Base-by-base conservation (phyloP, 495 filamentous ascomycete genomes). In the Penicillium herquei region DNA sequence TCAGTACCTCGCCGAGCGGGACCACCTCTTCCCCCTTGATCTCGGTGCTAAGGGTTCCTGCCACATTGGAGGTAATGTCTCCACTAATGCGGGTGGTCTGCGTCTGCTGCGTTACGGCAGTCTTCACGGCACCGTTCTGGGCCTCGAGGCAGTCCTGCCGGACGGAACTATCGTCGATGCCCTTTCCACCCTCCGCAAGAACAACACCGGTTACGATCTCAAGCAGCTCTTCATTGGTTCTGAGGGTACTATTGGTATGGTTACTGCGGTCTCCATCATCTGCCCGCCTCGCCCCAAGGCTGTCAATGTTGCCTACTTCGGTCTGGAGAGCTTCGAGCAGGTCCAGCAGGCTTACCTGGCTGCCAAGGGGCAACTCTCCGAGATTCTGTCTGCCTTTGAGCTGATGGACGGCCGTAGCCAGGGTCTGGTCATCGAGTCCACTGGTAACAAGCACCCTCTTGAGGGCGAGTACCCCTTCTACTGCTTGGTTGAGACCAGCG, bases 161-260 rank as follows among this genome's bases (percentile, higher is more conserved):
- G 89, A 98, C 64, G 94, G 94, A 33, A 96, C 90, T 11, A 82
- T 98, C 52, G 79, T 98, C 12, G 87, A 98, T 57, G 88, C 96
- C 52, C 82, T 98, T 21, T 88, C 82, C 51, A 90, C 79, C 50
- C 74, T 98, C 39, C 86, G 95, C 48, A 98, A 98, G 78, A 98
- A 98, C 79, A 98, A 98, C 74, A 98, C 89, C 51, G 94, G 94
- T 18, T 98, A 97, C 70, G 94, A 98, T 66, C 74, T 98, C 41
- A 98, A 98, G 79, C 94, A 98, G 72, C 82, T 98, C 18, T 97
- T 98, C 70, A 95, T 98, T 59, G 94, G 94, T 17, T 85, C 84
- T 18, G 94, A 98, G 69, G 94, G 94, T 17, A 98, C 94, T 7
- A 87, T 98, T 55, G 94, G 94, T 44, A 87, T 98, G 63, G 88